A percentile compares a stretch with the other conserved stretches of the same genome.
These are phyloP conservation scores for Suhomyces guaymorum DNA, from an alignment of 1,139 yeast genomes.

Conservation along the genomic window DNA sequence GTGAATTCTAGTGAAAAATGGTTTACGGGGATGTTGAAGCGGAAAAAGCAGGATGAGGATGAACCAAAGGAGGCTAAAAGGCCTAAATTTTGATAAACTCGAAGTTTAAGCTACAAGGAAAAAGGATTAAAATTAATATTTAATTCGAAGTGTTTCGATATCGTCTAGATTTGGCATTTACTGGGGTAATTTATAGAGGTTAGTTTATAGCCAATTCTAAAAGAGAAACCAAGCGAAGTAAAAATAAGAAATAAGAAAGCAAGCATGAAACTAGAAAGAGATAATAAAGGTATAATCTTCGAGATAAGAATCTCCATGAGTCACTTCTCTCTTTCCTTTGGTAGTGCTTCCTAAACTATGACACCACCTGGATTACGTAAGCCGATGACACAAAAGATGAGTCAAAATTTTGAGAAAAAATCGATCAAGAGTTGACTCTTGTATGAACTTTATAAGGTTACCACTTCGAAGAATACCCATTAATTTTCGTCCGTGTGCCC, in stretches of 20 bases:
- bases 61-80: constrained; percentile 2
- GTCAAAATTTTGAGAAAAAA: constrained; percentile 7
- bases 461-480: constrained; percentile 17
- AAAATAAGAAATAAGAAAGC: no score
- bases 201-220: no score
- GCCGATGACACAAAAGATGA: constrained; percentile 1
- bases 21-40: constrained; percentile 26
- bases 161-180: no score
- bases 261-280: no score
- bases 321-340: not conserved
- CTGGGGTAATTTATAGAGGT: no score
- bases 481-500: constrained; percentile 11
- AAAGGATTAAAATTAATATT: no score
- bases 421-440: constrained; percentile 9
- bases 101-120: not conserved
- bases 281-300: no score
- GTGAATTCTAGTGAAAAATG: constrained; percentile 17
- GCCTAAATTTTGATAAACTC: not conserved
- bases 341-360: not conserved
- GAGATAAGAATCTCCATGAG: no score
- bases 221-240: no score
- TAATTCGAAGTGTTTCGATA: no score
- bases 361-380: constrained; percentile 5
- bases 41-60: constrained; percentile 11
- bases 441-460: constrained; percentile 25